Percentiles rank a stretch among this genome's conserved stretches.
Evolutionary conservation across 2,329 filamentous ascomycete genomes (phyloP).

Genomic region (Hortaea werneckii): DNA sequence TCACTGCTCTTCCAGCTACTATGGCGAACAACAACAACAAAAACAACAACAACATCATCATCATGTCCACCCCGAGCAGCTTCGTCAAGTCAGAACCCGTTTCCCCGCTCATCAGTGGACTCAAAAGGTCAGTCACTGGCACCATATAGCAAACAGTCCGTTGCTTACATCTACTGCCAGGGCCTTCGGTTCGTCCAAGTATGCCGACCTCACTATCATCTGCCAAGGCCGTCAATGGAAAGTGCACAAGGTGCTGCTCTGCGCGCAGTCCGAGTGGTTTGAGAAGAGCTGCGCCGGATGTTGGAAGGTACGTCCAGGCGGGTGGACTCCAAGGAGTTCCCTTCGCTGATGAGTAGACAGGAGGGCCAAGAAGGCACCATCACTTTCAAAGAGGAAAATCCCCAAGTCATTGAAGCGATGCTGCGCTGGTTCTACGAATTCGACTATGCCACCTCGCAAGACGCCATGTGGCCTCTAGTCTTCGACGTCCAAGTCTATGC

Average conservation of each 20-base stretch:
- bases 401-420: constrained; percentile 7
- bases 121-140: not conserved
- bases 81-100: not conserved
- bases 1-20: too few relatives aligned
- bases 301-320: not conserved
- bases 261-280: not conserved
- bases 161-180: not conserved
- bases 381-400: constrained; percentile 1
- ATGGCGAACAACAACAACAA: too few relatives aligned
- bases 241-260: constrained; percentile 1
- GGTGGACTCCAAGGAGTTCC: not conserved
- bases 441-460: constrained; percentile 9
- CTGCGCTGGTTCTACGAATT: constrained; percentile 9
- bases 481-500: constrained; percentile 17
- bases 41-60: too few relatives aligned
- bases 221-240: not conserved
- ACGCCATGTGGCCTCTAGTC: constrained; percentile 9
- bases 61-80: too few relatives aligned
- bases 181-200: not conserved
- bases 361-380: not conserved
- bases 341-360: not conserved
- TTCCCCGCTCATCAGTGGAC: not conserved
- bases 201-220: constrained; percentile 1
- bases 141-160: not conserved
- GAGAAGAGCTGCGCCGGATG: not conserved